Percentiles rank a stretch among this genome's conserved stretches.
Conservation (phyloP, 192 early-diverging fungal genomes). For the Podila minutissima region DNA sequence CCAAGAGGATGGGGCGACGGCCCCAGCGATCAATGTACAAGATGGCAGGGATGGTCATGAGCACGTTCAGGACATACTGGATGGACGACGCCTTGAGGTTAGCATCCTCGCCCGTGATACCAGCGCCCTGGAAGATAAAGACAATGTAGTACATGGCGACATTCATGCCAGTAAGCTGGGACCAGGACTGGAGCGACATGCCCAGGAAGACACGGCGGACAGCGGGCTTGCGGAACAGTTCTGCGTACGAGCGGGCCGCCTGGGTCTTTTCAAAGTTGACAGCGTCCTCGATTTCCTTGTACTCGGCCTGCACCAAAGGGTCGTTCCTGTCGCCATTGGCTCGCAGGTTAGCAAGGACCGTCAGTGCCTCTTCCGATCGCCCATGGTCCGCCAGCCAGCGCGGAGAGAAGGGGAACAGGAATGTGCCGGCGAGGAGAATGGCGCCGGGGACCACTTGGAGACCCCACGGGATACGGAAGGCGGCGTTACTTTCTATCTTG, state of each 20-base stretch:
- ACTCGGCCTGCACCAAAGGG: slow-evolving; percentile 67
- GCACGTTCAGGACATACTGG: slow-evolving; percentile 83
- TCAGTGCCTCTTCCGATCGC: slow-evolving; percentile 72
- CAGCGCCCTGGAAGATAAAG: slow-evolving; percentile 52
- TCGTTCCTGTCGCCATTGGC: slow-evolving; percentile 65
- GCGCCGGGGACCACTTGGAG: slow-evolving; percentile 85
- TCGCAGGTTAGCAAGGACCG: slow-evolving; percentile 75
- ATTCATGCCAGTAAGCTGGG: slow-evolving; percentile 91
- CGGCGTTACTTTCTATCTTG: slow-evolving; percentile 53
- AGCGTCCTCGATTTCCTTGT: slow-evolving; percentile 75
- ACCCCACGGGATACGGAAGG: slow-evolving; percentile 87
- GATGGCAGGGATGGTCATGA: slow-evolving; percentile 89
- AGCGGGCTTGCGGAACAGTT: slow-evolving; percentile 63
- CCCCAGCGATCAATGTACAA: slow-evolving; percentile 85
- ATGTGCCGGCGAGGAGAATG: slow-evolving; percentile 71
- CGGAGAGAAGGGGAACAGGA: slow-evolving; percentile 86
- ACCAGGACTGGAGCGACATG: slow-evolving; percentile 77
- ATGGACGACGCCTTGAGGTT: slow-evolving; percentile 73
- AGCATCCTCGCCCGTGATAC: slow-evolving; percentile 57
- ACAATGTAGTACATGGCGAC: slow-evolving; percentile 85
- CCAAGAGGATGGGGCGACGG: slow-evolving; percentile 79
- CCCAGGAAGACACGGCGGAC: slow-evolving; percentile 73
- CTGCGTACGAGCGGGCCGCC: slow-evolving; percentile 70
- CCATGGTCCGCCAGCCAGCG: slow-evolving; percentile 84
- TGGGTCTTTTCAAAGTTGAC: slow-evolving; percentile 71